Evolutionary conservation across 2,329 filamentous ascomycete genomes (phyloP).

Genomic region (Alternaria alternata): DNA sequence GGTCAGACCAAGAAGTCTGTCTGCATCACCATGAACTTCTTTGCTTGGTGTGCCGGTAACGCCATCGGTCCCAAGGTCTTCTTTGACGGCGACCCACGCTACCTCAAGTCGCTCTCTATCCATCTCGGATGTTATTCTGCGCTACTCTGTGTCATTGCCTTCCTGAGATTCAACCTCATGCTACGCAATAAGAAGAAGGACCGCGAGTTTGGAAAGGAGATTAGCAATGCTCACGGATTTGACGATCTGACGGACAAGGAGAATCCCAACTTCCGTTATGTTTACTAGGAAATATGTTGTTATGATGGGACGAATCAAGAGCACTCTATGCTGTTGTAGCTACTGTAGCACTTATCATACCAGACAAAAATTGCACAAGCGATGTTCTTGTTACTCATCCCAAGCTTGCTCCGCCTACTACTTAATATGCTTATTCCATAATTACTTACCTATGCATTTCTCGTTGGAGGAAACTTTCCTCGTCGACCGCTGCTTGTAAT

Average conservation of each 20-base stretch:
- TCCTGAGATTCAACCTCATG: conserved; percentile 66
- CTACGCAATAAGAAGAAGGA: conserved; percentile 68
- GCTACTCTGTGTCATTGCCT: conserved; percentile 65
- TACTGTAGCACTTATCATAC: neutral
- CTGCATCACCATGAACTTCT: conserved; percentile 73
- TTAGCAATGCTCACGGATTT: conserved; percentile 59
- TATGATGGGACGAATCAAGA: neutral
- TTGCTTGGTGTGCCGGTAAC: conserved; percentile 74
- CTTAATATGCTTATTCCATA: neutral
- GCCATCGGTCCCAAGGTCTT: conserved; percentile 63
- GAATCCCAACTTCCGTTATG: conserved; percentile 68
- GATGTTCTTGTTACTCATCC: neutral
- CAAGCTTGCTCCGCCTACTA: neutral
- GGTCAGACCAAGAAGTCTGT: conserved; percentile 78
- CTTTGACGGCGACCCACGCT: conserved; percentile 66
- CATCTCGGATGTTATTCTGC: conserved; percentile 74
- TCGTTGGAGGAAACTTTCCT: neutral
- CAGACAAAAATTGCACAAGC: neutral
- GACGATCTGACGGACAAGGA: conserved; percentile 70
- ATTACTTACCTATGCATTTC: neutral
- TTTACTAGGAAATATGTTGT: conserved; percentile 39
- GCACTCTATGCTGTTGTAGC: neutral
- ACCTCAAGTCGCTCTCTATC: conserved; percentile 73
- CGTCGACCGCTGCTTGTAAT: neutral
- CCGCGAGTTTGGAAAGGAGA: conserved; percentile 47